Evolutionary conservation across 163 green algal genomes (phyloP).

Genomic region (Scenedesmus sp.): DNA sequence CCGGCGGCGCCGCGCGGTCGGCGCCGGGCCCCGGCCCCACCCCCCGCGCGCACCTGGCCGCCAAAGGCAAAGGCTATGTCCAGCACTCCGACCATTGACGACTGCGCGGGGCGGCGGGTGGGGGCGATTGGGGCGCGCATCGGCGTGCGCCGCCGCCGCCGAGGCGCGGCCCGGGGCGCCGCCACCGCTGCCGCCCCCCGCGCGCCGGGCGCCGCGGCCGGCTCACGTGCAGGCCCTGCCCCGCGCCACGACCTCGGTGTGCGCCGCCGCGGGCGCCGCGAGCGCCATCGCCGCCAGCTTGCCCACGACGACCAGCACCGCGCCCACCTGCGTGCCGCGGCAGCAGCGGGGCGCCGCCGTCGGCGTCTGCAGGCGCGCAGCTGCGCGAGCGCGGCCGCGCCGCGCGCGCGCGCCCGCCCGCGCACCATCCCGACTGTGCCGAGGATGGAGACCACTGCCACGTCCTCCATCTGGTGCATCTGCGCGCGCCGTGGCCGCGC

Average conservation of each 20-base stretch:
- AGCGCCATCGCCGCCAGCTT: conserved; percentile 22
- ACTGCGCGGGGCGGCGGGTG: no score
- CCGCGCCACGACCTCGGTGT: conserved; percentile 11
- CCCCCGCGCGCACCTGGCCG: conserved; percentile 28
- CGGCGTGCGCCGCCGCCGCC: no score
- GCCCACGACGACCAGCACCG: conserved; percentile 23
- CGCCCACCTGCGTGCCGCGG: no score
- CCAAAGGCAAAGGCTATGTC: conserved; percentile 57
- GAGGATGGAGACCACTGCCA: conserved; percentile 49
- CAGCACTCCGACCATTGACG: conserved; percentile 49
- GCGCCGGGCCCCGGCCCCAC: background rate
- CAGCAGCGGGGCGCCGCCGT: no score
- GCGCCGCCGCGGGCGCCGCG: background rate
- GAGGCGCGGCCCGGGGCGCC: no score
- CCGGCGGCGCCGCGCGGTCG: background rate
- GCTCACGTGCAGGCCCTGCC: conserved; percentile 19
- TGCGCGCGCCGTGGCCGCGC: conserved; percentile 13
- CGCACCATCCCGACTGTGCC: conserved; percentile 57
- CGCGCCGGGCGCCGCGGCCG: no score
- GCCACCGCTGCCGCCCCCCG: no score
- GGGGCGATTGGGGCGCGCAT: no score
- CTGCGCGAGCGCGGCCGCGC: no score
- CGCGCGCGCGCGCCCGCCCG: no score
- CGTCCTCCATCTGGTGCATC: conserved; percentile 54
- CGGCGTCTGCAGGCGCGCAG: no score